Conservation (phyloP, 257 asterid genomes). For the Solanum boliviense region DNA sequence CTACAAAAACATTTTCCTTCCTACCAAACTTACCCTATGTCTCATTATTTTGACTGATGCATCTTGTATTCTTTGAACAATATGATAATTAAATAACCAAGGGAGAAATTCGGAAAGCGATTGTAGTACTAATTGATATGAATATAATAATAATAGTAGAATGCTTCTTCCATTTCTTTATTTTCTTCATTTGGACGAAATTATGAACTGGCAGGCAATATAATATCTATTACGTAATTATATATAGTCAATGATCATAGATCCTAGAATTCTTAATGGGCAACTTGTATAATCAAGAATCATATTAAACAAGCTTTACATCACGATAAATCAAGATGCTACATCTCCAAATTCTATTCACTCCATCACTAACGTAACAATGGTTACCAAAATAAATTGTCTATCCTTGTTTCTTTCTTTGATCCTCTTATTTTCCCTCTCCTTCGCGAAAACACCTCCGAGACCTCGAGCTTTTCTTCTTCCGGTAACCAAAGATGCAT, state of each 20-base stretch:
- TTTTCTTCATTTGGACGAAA: not conserved
- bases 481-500: slow-evolving; percentile 23
- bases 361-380: not conserved
- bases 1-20: no score
- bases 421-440: not conserved
- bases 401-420: not conserved
- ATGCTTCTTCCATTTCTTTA: not conserved
- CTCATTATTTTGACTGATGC: not conserved
- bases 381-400: not conserved
- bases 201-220: not conserved
- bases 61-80: not conserved
- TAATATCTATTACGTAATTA: not conserved
- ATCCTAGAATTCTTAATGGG: no score
- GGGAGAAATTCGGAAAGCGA: not conserved
- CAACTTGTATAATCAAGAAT: not conserved
- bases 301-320: not conserved
- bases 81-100: not conserved
- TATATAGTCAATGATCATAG: not conserved
- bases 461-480: slow-evolving; percentile 11
- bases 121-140: not conserved
- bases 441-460: not conserved
- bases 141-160: not conserved
- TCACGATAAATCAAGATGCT: not conserved
- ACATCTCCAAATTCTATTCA: not conserved
- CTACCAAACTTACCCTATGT: no score